phyloP scores from a whole-genome alignment of 352 stramenopile genomes.

The Pythium rishiriense region DNA sequence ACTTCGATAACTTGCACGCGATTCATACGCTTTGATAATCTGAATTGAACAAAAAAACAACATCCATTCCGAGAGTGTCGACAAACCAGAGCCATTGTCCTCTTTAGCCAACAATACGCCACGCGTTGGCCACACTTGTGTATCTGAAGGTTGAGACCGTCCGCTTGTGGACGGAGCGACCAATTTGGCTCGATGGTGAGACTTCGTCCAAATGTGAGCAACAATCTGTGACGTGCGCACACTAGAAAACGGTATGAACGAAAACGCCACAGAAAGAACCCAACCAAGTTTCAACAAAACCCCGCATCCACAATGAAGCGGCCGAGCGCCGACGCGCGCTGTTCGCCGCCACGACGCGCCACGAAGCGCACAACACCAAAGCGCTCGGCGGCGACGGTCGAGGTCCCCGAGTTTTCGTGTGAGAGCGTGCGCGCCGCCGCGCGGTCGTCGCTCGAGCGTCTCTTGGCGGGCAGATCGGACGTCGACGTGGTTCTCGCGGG shows the following conservation, averaged over 20 bases:
- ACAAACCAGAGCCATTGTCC: too few species aligned
- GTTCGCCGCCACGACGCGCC: neutral
- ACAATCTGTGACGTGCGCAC: slow-evolving; percentile 12
- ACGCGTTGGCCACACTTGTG: too few species aligned
- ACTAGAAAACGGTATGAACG: neutral
- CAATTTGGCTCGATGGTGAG: slow-evolving; percentile 13
- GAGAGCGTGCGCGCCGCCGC: slow-evolving; percentile 12
- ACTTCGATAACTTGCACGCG: too few species aligned
- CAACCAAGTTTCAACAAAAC: too few species aligned
- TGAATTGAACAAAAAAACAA: too few species aligned
- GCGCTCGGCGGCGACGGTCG: neutral
- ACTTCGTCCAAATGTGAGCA: neutral
- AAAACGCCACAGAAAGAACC: too few species aligned
- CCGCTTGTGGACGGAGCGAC: too few species aligned
- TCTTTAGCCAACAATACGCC: too few species aligned
- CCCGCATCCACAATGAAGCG: neutral
- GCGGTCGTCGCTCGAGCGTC: neutral
- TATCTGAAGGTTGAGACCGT: too few species aligned
- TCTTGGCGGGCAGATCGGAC: neutral
- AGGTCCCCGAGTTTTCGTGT: slow-evolving; percentile 11
- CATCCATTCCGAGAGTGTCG: too few species aligned
- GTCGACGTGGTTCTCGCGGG: slow-evolving; percentile 14
- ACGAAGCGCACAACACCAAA: neutral
- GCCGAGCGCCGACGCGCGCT: neutral
- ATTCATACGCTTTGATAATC: too few species aligned